phyloP scores from a whole-genome alignment of 179 eudicot genomes.

The Camellia oleifera region DNA sequence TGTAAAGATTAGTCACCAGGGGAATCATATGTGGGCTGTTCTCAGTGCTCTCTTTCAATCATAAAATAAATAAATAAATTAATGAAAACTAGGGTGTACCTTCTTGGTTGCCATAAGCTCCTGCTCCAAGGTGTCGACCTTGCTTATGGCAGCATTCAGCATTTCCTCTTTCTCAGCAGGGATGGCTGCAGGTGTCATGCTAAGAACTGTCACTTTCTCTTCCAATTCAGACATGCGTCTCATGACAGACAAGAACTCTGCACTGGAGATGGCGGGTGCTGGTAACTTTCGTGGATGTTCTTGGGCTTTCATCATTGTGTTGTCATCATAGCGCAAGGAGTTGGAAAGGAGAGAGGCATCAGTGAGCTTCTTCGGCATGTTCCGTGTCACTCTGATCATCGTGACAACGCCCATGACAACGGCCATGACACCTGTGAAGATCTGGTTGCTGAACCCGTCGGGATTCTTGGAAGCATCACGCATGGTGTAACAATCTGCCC shows the following conservation, averaged over 20 bases:
- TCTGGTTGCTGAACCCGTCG: slow-evolving; percentile 46
- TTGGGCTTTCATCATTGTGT: slow-evolving; percentile 24
- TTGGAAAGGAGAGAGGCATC: slow-evolving; percentile 59
- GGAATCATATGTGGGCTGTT: not conserved
- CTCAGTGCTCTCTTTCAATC: not conserved
- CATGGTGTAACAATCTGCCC: slow-evolving; percentile 34
- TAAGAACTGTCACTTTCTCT: slow-evolving; percentile 53
- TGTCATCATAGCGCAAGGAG: slow-evolving; percentile 39
- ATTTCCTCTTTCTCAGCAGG: slow-evolving; percentile 84
- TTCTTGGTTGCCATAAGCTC: slow-evolving; percentile 71
- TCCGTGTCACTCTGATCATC: slow-evolving; percentile 70
- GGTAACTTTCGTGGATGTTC: slow-evolving; percentile 29
- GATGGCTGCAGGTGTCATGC: slow-evolving; percentile 50
- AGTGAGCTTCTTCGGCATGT: slow-evolving; percentile 79
- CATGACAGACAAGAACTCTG: slow-evolving; percentile 58
- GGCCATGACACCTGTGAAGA: slow-evolving; percentile 73
- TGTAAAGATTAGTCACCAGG: not conserved
- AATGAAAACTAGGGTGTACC: slow-evolving; percentile 32
- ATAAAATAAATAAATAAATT: not conserved
- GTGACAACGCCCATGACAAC: slow-evolving; percentile 82
- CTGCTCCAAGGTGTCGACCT: slow-evolving; percentile 64
- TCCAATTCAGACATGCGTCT: slow-evolving; percentile 78
- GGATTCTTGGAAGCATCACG: slow-evolving; percentile 35
- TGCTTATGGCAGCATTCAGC: slow-evolving; percentile 62
- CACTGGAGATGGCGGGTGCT: slow-evolving; percentile 39